Base-by-base conservation (phyloP, 2,329 filamentous ascomycete species). In the Huntiella bhutanensis region DNA sequence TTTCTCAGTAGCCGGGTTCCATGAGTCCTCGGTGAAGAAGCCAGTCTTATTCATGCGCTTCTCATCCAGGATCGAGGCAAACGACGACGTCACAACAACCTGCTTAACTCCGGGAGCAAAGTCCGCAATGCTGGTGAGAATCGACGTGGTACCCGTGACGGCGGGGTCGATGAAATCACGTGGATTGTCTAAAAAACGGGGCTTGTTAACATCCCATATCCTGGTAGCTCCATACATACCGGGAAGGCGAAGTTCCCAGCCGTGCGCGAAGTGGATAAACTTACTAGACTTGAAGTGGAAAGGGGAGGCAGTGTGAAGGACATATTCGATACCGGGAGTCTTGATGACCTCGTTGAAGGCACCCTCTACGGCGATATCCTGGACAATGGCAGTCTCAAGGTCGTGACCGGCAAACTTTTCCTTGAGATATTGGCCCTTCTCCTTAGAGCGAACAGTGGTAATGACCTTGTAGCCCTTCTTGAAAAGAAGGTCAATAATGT, bases 301-400 rank as follows among this genome's bases (percentile, higher is more conserved):
- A 0, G 74, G 73, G 43, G 70, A 74, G 0, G 74, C 74, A 2
- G 73, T 75, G 61, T 78, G 73, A 45, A 77, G 60, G 35, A 77
- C 71, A 42, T 68, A 68, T 48, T 72, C 66, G 45, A 76, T 37
- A 19, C 42, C 45, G 12, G 45, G 49, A 8, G 49, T 48, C 41
- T 48, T 63, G 58, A 64, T 59, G 51, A 70, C 64, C 54, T 76
- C 67, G 54, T 83, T 76, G 57, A 93, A 93, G 48, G 85, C 84
- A 47, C 70, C 69, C 38, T 75, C 69, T 55, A 76, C 61, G 3
- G 82, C 81, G 53, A 93, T 82, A 57, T 93, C 84, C 13, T 79
- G 74, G 17, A 92, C 83, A 53, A 91, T 76, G 47, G 59, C 63
- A 10, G 70, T 62, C 32, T 60, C 55, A 13, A 77, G 67, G 32